Evolutionary conservation across 176 grass and related monocot genomes (phyloP), one percentile per base, ranked within the genome.

Genomic region (Oryza glaberrima): DNA sequence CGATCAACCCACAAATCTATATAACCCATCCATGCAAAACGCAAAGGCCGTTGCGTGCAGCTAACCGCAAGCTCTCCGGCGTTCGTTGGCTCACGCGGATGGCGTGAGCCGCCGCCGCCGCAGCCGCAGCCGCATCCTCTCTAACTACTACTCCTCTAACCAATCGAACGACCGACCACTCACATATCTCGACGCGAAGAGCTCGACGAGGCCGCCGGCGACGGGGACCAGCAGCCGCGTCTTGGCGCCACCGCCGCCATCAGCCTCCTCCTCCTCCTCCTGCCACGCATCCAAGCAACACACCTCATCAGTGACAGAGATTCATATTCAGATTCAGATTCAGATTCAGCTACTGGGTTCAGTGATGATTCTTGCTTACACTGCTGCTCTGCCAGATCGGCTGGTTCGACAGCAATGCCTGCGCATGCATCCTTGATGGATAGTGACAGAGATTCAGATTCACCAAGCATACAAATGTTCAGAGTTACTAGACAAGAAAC

Each of bases 151-250:
- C 17, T 38, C 7, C 67, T 47, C 83, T 26, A 82, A 72, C 83
- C 32, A 70, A 56, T 74, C 81, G 16, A 49, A 47, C 25, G 52
- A 73, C 16, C 25, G 23, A 9, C 41, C 38, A 48, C 15, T 25
- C 64, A 80, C 90, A 63, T 91, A 89, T 93, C 92, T 89, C 2
- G 87, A 86, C 6, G 89, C 88, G 75, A 88, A 84, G 72, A 97
- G 86, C 84, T 94, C 95, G 72, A 97, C 90, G 71, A 94, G 83
- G 75, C 92, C 94, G 77, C 92, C 94, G 77, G 92, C 86, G 70
- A 97, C 76, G 6, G 92, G 92, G 65, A 92, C 92, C 41, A 94
- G 82, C 68, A 92, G 79, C 52, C 85, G 92, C 48, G 90, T 90
- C 77, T 81, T 97, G 35, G 75, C 58, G 10, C 72, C 69, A 7